Evolutionary conservation across 2,329 filamentous ascomycete species (phyloP).

Genomic region (Diaporthe capsici): DNA sequence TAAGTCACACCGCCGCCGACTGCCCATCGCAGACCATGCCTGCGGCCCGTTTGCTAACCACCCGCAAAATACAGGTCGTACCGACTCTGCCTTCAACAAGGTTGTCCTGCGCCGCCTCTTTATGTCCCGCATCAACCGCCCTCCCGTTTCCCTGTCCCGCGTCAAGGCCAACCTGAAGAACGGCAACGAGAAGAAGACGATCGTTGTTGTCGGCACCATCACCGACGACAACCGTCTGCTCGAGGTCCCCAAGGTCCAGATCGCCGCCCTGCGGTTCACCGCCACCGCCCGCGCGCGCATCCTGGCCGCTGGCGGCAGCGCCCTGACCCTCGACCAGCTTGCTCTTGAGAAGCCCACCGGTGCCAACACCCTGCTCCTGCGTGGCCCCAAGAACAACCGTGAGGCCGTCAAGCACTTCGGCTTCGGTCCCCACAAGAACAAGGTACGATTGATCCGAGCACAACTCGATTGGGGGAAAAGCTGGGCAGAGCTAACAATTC

Average conservation of each 20-base stretch:
- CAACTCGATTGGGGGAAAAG: rapidly evolving
- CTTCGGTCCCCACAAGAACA: constrained; percentile 97
- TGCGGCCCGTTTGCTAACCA: not conserved
- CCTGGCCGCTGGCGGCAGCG: constrained; percentile 92
- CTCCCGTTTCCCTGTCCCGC: constrained; percentile 93
- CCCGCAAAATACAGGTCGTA: constrained; percentile 76
- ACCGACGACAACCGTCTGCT: constrained; percentile 98
- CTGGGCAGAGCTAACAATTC: constrained; percentile 50
- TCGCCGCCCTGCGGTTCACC: constrained; percentile 97
- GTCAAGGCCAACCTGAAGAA: constrained; percentile 80
- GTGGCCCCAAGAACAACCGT: constrained; percentile 97
- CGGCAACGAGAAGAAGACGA: constrained; percentile 80
- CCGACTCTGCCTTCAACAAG: constrained; percentile 99
- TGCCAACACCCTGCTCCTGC: constrained; percentile 95
- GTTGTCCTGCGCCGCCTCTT: constrained; percentile 97
- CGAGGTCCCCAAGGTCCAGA: constrained; percentile 89
- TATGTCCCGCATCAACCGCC: constrained; percentile 98
- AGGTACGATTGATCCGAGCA: constrained; percentile 71
- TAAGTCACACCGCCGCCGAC: constrained; percentile 66
- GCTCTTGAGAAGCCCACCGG: constrained; percentile 95
- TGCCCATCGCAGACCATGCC: not conserved
- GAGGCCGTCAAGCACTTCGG: constrained; percentile 99
- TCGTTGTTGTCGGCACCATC: constrained; percentile 94
- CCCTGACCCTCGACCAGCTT: constrained; percentile 96
- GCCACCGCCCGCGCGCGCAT: constrained; percentile 96